Evolutionary conservation across 306 rosid genomes (phyloP).

Genomic region (Calophaca sinica): DNA sequence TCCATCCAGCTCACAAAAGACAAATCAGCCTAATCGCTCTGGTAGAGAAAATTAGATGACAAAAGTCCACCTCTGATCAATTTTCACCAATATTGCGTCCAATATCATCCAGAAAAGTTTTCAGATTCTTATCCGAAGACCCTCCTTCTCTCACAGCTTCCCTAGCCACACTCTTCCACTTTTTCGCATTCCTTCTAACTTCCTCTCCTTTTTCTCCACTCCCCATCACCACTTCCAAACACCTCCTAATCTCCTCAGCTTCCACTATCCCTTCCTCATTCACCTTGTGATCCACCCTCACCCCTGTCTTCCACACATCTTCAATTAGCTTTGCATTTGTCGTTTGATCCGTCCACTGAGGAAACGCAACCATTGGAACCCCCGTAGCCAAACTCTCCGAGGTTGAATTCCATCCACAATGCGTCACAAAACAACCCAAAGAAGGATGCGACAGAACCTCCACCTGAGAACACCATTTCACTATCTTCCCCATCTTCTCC

Average conservation of each 20-base stretch:
- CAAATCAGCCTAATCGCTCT: too few relatives aligned
- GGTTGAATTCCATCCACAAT: constrained; percentile 71
- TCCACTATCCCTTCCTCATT: constrained; percentile 50
- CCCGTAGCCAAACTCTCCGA: constrained; percentile 58
- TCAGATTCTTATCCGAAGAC: constrained; percentile 48
- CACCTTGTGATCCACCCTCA: constrained; percentile 47
- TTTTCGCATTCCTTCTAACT: constrained; percentile 51
- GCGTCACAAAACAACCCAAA: constrained; percentile 60
- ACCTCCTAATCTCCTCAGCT: constrained; percentile 53
- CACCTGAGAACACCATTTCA: constrained; percentile 66
- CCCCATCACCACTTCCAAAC: constrained; percentile 62
- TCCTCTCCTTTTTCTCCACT: constrained; percentile 47
- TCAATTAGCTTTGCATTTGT: constrained; percentile 61
- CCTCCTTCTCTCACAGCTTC: constrained; percentile 56
- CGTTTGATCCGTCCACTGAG: constrained; percentile 63
- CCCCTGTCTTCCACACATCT: constrained; percentile 59
- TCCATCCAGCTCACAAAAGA: too few relatives aligned
- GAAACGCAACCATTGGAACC: constrained; percentile 60
- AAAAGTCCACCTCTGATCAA: background rate
- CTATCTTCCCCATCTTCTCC: constrained; percentile 55
- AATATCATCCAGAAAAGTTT: constrained; percentile 23
- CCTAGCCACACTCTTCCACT: constrained; percentile 55
- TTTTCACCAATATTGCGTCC: background rate
- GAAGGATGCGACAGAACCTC: constrained; percentile 61
- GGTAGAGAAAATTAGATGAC: background rate